A percentile compares a stretch with the other conserved stretches of the same genome.
Conservation (phyloP, 768 basidiomycete species). For the Auricularia auricula-judae region DNA sequence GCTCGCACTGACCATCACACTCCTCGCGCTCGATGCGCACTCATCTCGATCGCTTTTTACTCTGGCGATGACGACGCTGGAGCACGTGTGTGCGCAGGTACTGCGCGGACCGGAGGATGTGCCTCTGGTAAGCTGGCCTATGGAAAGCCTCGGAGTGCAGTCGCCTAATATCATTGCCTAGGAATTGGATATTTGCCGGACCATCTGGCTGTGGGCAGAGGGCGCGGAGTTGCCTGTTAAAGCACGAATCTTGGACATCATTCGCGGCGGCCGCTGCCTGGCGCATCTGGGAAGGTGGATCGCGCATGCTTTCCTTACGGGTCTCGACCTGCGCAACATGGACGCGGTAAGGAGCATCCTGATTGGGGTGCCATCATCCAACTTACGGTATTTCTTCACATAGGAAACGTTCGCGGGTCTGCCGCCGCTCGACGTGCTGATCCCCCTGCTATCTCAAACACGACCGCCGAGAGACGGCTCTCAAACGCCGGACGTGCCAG, state of each 20-base stretch:
- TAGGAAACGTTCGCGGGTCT: slow-evolving; percentile 24
- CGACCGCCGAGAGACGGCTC: slow-evolving; percentile 35
- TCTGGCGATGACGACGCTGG: slow-evolving; percentile 26
- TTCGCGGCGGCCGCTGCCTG: slow-evolving; percentile 2
- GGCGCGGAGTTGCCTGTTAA: neutral
- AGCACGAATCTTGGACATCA: neutral
- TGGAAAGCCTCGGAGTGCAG: too few relatives aligned
- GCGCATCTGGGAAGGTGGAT: slow-evolving; percentile 29
- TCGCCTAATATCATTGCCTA: neutral
- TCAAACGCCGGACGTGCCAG: slow-evolving; percentile 26
- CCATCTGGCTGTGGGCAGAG: neutral
- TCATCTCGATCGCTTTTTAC: slow-evolving; percentile 35
- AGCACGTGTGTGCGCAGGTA: slow-evolving; percentile 23
- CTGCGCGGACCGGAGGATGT: slow-evolving; percentile 39
- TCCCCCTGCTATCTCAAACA: slow-evolving; percentile 37
- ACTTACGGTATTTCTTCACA: slow-evolving; percentile 20
- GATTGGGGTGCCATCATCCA: slow-evolving; percentile 10
- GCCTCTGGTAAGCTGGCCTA: slow-evolving; percentile 17
- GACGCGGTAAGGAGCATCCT: slow-evolving; percentile 4
- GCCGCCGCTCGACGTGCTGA: slow-evolving; percentile 41
- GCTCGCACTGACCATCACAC: slow-evolving; percentile 28
- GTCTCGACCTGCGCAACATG: slow-evolving; percentile 2
- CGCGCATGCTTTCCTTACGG: slow-evolving; percentile 38
- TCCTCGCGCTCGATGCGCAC: slow-evolving; percentile 6
- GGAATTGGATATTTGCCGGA: neutral